phyloP scores from a whole-genome alignment of 2,329 filamentous ascomycete species.

The Fusarium denticulatum region DNA sequence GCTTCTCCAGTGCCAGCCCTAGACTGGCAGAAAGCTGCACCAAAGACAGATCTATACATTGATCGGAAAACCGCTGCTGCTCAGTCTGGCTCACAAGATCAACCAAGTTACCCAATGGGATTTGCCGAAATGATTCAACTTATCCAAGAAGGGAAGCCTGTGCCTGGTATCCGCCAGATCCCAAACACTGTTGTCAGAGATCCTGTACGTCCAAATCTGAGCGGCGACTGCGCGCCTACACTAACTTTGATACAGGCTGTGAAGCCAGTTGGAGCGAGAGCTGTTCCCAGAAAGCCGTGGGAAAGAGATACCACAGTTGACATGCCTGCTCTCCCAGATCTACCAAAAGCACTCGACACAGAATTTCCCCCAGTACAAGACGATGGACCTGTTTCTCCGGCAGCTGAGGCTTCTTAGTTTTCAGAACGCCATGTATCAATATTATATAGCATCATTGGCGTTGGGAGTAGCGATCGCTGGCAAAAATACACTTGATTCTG shows the following conservation, averaged over 20 bases:
- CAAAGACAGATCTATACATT: slow-evolving; percentile 58
- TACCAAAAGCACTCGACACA: slow-evolving; percentile 45
- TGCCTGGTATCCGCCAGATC: slow-evolving; percentile 89
- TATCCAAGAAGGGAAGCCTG: slow-evolving; percentile 81
- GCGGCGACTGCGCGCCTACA: not conserved
- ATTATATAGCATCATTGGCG: slow-evolving; percentile 14
- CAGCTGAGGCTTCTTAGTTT: not conserved
- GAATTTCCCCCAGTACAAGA: slow-evolving; percentile 49
- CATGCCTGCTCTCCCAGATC: slow-evolving; percentile 25
- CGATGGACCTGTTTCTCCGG: slow-evolving; percentile 1
- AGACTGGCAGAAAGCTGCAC: slow-evolving; percentile 62
- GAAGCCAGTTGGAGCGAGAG: slow-evolving; percentile 58
- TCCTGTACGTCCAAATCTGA: slow-evolving; percentile 60
- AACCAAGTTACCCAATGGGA: slow-evolving; percentile 79
- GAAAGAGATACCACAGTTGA: slow-evolving; percentile 64
- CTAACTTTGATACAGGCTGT: slow-evolving; percentile 51
- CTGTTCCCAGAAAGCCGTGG: slow-evolving; percentile 75
- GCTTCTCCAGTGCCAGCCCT: slow-evolving; percentile 35
- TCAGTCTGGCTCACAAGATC: slow-evolving; percentile 45
- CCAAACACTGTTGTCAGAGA: slow-evolving; percentile 80
- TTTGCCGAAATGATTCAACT: slow-evolving; percentile 89
- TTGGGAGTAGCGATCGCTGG: slow-evolving; percentile 4
- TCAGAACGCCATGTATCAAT: not conserved
- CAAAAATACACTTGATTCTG: not conserved
- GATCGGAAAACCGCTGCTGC: slow-evolving; percentile 48